Base-by-base conservation (phyloP, 2,329 filamentous ascomycete species). In the Cercospora sp. region DNA sequence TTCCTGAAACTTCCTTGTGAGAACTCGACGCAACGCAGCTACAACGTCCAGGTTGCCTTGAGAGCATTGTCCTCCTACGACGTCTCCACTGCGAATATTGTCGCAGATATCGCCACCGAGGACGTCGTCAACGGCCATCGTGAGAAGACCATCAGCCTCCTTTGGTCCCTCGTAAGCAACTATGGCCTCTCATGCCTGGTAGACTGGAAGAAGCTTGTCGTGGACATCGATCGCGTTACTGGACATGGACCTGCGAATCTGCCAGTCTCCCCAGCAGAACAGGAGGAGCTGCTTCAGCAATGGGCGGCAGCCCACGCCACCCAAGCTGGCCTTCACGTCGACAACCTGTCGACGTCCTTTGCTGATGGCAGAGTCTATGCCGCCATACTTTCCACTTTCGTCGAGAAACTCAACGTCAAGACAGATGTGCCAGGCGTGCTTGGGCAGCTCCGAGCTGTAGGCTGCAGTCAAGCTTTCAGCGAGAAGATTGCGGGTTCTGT, bases 71-170 rank as follows among this genome's bases (percentile, higher is more conserved):
- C 77, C n/a, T 78, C 78, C 10, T 78, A 84, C 7, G 45, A 63
- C 10, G 81, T 82, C 1, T 77, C 83, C 12, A 79, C 76, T 3
- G 73, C 76, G 12, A 79, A 79, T 31, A 76, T 84, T 12, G 75
- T 82, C 5, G 76, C 78, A 23, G 79, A 81, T 36, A 78, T 88
- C 40, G 81, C 78, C 13, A 82, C 87, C 0, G 84, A 86, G 45
- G 86, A 90, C 64, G 84, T 90, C 58, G 86, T 90, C 6, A 84
- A 89, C 71, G 88, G 88, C 2, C 87, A 89, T 72, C 84, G 88
- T 8, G 88, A 90, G 73, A 89, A 87, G 76, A 90, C 87, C 0
- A 80, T 90, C 55, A 84, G 82, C 5, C 79, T 90, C 9, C 80
- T 90, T 5, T 89, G 87, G 87, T 80, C 81, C 3, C 79, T 90